These are phyloP conservation scores for Aristolochia contorta DNA, from an alignment of 164 flowering plant species.

Conservation along the genomic window DNA sequence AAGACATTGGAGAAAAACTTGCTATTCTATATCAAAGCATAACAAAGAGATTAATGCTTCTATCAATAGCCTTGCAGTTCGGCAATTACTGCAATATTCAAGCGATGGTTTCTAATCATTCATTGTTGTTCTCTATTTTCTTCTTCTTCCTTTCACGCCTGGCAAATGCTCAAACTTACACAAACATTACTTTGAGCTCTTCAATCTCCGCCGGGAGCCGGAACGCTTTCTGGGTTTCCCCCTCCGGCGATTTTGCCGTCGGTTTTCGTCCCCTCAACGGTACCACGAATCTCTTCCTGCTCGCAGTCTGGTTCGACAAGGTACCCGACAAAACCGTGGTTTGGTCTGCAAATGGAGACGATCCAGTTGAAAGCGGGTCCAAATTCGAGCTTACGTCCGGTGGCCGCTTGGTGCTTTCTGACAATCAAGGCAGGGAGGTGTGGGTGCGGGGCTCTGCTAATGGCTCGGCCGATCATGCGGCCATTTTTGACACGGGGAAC, in stretches of 20 bases:
- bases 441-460: background rate
- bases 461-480: conserved; percentile 2
- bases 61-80: too few species aligned
- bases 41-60: too few species aligned
- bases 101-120: too few species aligned
- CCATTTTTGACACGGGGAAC: conserved; percentile 10
- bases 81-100: too few species aligned
- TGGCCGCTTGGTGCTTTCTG: conserved; percentile 6
- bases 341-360: conserved; percentile 16
- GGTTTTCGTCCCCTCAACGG: conserved; percentile 14
- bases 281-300: conserved; percentile 11
- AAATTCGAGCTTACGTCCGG: conserved; percentile 9
- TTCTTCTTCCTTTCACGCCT: background rate
- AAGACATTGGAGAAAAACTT: too few species aligned
- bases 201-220: conserved; percentile 8
- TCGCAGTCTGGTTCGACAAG: conserved; percentile 25
- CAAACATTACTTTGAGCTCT: conserved; percentile 9
- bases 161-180: background rate
- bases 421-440: background rate
- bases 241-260: conserved; percentile 26
- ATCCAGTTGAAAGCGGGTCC: conserved; percentile 10
- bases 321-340: conserved; percentile 23
- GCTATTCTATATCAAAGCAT: too few species aligned
- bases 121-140: too few species aligned
- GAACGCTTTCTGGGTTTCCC: conserved; percentile 18